A percentile compares a stretch with the other conserved stretches of the same genome.
phyloP scores from a whole-genome alignment of 306 rosid species.

The Potentilla sterilis region DNA sequence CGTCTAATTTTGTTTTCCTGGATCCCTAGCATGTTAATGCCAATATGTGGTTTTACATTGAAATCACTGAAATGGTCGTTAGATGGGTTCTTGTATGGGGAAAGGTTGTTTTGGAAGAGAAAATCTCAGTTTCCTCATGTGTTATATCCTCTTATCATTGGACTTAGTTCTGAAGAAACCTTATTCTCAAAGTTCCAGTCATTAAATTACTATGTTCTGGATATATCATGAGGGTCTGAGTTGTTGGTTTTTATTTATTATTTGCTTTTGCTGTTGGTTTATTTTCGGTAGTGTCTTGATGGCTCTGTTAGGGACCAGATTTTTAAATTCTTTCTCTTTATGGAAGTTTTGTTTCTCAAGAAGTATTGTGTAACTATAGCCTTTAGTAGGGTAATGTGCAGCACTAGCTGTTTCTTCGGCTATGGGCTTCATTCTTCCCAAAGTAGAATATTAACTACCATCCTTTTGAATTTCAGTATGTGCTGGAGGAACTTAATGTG shows the following conservation, averaged over 20 bases:
- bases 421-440: neutral
- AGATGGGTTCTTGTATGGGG: neutral
- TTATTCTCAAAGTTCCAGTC: neutral
- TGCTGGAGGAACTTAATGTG: slow-evolving; percentile 85
- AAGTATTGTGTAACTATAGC: neutral
- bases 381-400: neutral
- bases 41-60: neutral
- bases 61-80: neutral
- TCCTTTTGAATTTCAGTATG: slow-evolving; percentile 57
- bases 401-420: neutral
- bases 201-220: neutral
- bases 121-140: neutral
- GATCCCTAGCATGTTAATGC: neutral
- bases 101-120: neutral
- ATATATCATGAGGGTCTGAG: neutral
- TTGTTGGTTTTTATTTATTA: no score
- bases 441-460: slow-evolving; percentile 14
- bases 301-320: neutral
- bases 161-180: neutral
- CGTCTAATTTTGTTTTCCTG: neutral
- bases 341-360: neutral
- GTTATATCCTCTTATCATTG: neutral
- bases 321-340: neutral
- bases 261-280: neutral
- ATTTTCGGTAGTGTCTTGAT: neutral